Conservation (phyloP, 768 basidiomycete genomes). For the Rhizopogon vulgaris region DNA sequence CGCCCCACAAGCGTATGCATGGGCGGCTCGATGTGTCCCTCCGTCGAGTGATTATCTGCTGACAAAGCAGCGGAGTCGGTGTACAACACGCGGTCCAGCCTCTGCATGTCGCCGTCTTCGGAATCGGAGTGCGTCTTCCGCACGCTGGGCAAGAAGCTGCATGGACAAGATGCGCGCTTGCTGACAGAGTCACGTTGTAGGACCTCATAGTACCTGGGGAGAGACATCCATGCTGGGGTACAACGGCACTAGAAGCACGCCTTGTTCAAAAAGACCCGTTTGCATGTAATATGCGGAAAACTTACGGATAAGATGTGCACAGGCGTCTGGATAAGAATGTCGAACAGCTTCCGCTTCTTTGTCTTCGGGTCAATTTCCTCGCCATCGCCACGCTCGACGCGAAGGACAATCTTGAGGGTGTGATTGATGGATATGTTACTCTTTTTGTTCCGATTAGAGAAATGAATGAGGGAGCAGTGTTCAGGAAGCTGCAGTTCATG, state of each 20-base stretch:
- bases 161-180: constrained; percentile 35
- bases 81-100: constrained; percentile 22
- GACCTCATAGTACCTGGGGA: constrained; percentile 65
- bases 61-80: constrained; percentile 27
- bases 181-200: constrained; percentile 9
- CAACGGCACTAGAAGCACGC: constrained; percentile 61
- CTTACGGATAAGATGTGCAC: constrained; percentile 84
- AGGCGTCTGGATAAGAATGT: constrained; percentile 83
- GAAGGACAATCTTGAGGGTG: constrained; percentile 70
- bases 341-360: constrained; percentile 76
- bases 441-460: constrained; percentile 74
- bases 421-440: constrained; percentile 74
- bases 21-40: constrained; percentile 10
- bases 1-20: constrained; percentile 27
- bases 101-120: background rate
- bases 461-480: constrained; percentile 55
- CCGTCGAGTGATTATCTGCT: constrained; percentile 12
- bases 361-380: constrained; percentile 54
- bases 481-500: constrained; percentile 63
- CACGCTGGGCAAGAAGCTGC: constrained; percentile 15
- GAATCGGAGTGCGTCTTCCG: constrained; percentile 2
- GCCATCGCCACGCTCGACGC: constrained; percentile 78
- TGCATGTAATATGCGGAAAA: constrained; percentile 3
- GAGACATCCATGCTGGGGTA: constrained; percentile 68
- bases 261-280: background rate